Base-by-base conservation (phyloP, 257 asterid genomes). In the Petrea volubilis region DNA sequence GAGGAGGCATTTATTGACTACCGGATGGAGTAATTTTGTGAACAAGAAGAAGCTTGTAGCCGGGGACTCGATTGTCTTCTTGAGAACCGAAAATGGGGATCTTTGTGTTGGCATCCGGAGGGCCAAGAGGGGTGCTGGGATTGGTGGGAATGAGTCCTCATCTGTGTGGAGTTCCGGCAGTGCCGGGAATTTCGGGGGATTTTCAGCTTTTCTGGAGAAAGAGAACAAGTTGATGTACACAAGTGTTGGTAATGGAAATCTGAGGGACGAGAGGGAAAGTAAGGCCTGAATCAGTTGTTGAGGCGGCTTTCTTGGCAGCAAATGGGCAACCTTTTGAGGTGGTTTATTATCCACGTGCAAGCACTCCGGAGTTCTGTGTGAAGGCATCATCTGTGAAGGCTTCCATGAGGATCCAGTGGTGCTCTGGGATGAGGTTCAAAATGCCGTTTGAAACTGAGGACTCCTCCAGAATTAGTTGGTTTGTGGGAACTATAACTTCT, bases 21-120 rank as follows among this genome's bases (percentile, higher is more conserved):
- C 90, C 0, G 90, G 90, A 8, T 85, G 90, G 90, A 85, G 90
- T 49, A 71, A 78, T 6, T 85, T 85, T 63, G 90, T 82, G 73
- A 82, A 82, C 34, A 78, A 83, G 71, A 82, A 82, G 85, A 79
- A 85, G 82, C 81, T 85, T 8, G 79, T 85, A 0, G 90, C 87
- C 12, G 90, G 90, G 8, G 90, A 85, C 72, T 79, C 85, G 6
- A 76, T 85, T 6, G 86, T 85, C 56, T 85, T 85, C 70, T 25
- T 82, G 62, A 78, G 79, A 79, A 79, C 81, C 0, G 87, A 84
- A 24, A 84, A 77, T 44, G 89, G 87, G 12, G 87, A 84, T 49
- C 84, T 84, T 21, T 84, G 87, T 50, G 82, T 84, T 24, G 89
- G 87, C 68, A 79, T 82, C 20, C 77, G 84, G 63, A 64, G 87